A percentile compares a stretch with the other conserved stretches of the same genome.
These are phyloP conservation scores for Vaccinium myrtillus DNA, from an alignment of 148 eudicot species.

Conservation along the genomic window DNA sequence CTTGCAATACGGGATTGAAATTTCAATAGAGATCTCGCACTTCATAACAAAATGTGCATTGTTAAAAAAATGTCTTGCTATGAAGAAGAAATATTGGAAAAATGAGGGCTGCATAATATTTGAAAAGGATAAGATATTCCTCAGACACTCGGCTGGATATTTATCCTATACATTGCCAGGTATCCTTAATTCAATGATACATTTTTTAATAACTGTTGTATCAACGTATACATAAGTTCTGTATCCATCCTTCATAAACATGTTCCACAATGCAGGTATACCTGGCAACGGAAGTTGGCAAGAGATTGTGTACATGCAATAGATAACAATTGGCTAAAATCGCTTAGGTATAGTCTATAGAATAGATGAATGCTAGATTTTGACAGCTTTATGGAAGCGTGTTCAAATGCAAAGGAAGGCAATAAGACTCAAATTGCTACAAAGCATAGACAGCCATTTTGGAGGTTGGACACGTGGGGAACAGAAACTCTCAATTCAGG, in stretches of 20 bases:
- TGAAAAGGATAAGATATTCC: neutral
- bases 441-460: neutral
- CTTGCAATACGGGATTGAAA: neutral
- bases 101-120: neutral
- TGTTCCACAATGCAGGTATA: neutral
- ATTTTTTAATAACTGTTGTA: neutral
- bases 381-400: neutral
- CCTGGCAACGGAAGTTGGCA: neutral
- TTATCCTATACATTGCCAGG: neutral
- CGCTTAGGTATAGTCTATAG: neutral
- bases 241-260: neutral
- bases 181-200: neutral
- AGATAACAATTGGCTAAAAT: neutral
- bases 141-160: neutral
- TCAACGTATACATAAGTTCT: neutral
- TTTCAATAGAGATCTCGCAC: neutral
- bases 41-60: neutral
- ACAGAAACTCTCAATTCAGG: neutral
- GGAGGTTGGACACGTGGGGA: neutral
- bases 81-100: neutral
- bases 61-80: neutral
- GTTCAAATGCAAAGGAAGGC: constrained; percentile 4
- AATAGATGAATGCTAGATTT: neutral
- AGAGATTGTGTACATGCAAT: neutral
- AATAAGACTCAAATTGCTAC: neutral